These are phyloP conservation scores for Excoecaria cochinchinensis DNA, from an alignment of 345 rosid genomes.

Conservation along the genomic window DNA sequence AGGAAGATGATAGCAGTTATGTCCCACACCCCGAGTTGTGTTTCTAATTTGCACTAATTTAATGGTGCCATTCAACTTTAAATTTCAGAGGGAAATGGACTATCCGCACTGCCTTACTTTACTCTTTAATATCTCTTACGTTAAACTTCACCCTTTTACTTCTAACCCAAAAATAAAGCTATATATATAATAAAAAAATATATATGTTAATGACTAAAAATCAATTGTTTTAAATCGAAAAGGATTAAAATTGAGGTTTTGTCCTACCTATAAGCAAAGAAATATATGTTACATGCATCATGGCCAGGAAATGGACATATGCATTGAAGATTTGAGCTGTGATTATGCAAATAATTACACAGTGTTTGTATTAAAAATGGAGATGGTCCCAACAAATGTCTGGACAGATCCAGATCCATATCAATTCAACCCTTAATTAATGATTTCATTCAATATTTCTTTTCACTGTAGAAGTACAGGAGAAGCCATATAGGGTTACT, in stretches of 20 bases:
- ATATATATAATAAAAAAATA: too few species aligned
- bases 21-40: slow-evolving; percentile 2
- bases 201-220: too few species aligned
- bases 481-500: slow-evolving; percentile 7
- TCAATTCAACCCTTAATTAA: slow-evolving; percentile 6
- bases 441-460: not conserved
- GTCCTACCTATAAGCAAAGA: slow-evolving; percentile 9
- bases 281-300: slow-evolving; percentile 6
- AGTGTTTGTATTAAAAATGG: not conserved
- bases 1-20: not conserved
- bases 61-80: not conserved
- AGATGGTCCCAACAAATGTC: slow-evolving; percentile 11
- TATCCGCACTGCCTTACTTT: not conserved
- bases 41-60: not conserved
- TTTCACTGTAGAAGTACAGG: slow-evolving; percentile 1
- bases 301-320: slow-evolving; percentile 10
- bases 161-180: not conserved
- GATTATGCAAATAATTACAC: slow-evolving; percentile 6
- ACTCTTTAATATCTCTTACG: not conserved
- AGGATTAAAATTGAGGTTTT: not conserved
- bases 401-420: slow-evolving; percentile 10
- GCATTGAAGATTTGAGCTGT: slow-evolving; percentile 11
- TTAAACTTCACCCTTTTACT: not conserved
- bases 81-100: not conserved
- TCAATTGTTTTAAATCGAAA: not conserved